Evolutionary conservation across 2,329 filamentous ascomycete species (phyloP).

Genomic region (Colletotrichum karsti): DNA sequence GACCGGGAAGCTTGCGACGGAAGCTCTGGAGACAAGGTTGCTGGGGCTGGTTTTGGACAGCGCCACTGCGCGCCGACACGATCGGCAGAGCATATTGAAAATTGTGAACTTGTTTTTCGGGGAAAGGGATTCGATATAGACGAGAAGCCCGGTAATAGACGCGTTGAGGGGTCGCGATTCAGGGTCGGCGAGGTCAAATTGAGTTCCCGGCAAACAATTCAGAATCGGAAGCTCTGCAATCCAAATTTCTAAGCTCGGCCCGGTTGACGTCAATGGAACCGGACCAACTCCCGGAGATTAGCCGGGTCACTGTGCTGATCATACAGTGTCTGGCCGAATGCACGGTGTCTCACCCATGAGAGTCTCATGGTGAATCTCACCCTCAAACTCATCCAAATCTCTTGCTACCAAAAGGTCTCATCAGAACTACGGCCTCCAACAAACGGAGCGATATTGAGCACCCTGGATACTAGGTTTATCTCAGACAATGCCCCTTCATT

Average conservation of each 20-base stretch:
- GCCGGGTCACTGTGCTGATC: rapidly evolving
- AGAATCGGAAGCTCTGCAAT: not conserved
- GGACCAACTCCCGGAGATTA: not conserved
- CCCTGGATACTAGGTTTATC: too few species aligned
- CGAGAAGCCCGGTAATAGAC: too few species aligned
- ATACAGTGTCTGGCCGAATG: not conserved
- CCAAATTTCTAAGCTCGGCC: constrained; percentile 22
- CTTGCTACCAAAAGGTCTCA: not conserved
- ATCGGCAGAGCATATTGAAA: constrained; percentile 26
- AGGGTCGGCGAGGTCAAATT: not conserved
- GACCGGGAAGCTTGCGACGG: constrained; percentile 51
- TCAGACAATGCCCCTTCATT: not conserved
- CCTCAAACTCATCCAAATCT: not conserved
- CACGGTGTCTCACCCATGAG: not conserved
- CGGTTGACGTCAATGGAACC: constrained; percentile 7
- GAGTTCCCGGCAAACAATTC: not conserved
- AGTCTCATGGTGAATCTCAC: not conserved
- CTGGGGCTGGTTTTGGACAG: constrained; percentile 3
- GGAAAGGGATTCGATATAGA: too few species aligned
- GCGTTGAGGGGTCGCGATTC: not conserved
- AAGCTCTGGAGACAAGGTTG: not conserved
- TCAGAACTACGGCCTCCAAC: not conserved
- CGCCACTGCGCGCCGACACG: constrained; percentile 28
- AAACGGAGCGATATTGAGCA: too few species aligned
- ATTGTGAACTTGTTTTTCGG: not conserved